Evolutionary conservation across 345 rosid species (phyloP), one percentile per base, ranked within the genome.

Genomic region (Hypericum perforatum): DNA sequence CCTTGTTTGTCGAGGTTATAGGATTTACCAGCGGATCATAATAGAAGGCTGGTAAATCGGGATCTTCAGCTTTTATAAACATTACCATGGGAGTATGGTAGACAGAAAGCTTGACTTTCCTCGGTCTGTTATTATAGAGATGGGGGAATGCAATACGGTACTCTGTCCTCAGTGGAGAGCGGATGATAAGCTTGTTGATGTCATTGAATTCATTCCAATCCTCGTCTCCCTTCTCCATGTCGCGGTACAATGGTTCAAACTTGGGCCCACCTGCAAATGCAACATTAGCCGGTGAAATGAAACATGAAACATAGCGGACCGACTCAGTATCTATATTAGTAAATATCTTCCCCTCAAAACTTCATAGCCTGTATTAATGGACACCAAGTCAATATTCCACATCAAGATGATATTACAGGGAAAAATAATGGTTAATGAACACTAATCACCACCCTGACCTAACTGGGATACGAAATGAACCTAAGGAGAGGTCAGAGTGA

Each of bases 161-260:
- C 65, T 94, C 99, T 5, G 99, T 94, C 70, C 99, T 77, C 56
- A 94, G 77, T 62, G 99, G 99, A 42, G 99, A 94, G 40, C 99
- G 83, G 57, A 94, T 94, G 49, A 94, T 89, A 46, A 94, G 97
- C 70, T 94, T 94, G 76, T 94, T 94, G 40, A 94, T 94, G 70
- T 94, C 99, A 74, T 94, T 94, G 63, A 94, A 94, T 74, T 94
- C 99, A 53, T 94, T 94, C 99, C 99, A 94, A 62, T 94, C 99
- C 52, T 94, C 99, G 54, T 94, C 99, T 36, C 99, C 99, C 73
- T 94, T 94, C 75, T 94, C 99, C 99, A 94, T 89, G 69, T 94
- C 99, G 48, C 97, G 97, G 42, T 86, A 94, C 68, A 94, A 55
- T 14, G 99, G 99, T 64, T 94, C 99, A 78, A 94, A 94, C 76